Evolutionary conservation across 2,329 filamentous ascomycete species (phyloP), one percentile per base, ranked within the genome.

Genomic region (Coleophoma eucalyptorum): DNA sequence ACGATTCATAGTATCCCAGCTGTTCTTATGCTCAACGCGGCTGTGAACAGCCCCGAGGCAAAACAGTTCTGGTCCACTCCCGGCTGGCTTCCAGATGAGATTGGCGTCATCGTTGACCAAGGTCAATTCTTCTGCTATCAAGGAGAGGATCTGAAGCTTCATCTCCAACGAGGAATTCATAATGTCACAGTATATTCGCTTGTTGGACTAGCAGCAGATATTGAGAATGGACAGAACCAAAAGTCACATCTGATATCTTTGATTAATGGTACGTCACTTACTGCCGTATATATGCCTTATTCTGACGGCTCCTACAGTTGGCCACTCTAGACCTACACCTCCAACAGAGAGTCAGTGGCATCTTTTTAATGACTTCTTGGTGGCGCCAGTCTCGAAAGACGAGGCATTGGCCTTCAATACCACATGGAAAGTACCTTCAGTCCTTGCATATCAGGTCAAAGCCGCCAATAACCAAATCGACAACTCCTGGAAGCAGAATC

Each of bases 71-170:
- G 95, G 95, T 83, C 89, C 1, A 90, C 85, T 12, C 90, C 90
- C 0, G 90, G 89, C 15, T 99, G 93, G 86, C 75, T 99, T 12
- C 94, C 94, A 0, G 88, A 94, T 63, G 91, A 97, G 66, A 92
- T 99, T 61, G 94, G 94, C 35, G 83, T 99, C 62, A 89, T 96
- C 51, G 83, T 96, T 51, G 89, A 95, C 53, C 83, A 89, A 61
- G 90, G 90, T n/a, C 89, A 96, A 63, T 89, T 97, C 64, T 92
- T 90, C 69, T 97, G 92, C 68, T 97, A 91, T 57, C 92, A 99
- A 68, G 93, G 94, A 2, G 87, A 96, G 48, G 92, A 97, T 61
- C 70, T 99, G 57, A 87, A 86, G 64, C 71, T 89, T 44, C 89
- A 94, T 60, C 71, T 95, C 19, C 86, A 93, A 62, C 81, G 87